These are phyloP conservation scores for Erysimum cheiranthoides DNA, from an alignment of 345 rosid genomes.

Conservation along the genomic window DNA sequence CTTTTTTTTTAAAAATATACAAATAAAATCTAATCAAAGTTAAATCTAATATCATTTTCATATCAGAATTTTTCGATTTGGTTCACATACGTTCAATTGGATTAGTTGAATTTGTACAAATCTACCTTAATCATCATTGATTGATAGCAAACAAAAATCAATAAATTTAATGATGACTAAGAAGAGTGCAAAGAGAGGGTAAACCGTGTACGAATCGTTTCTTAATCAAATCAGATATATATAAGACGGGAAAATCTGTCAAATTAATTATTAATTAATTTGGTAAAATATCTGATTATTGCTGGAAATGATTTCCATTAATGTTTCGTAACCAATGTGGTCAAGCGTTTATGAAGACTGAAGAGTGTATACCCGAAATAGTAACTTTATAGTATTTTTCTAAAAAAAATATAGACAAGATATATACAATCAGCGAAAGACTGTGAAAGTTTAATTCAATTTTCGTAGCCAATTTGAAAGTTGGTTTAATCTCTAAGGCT, in stretches of 20 bases:
- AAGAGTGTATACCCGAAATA: not conserved
- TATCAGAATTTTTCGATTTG: not conserved
- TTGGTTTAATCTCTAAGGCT: not conserved
- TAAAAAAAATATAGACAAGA: no score
- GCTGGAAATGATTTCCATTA: not conserved
- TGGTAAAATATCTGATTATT: slow-evolving; percentile 11
- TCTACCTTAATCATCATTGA: slow-evolving; percentile 5
- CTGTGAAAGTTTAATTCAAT: not conserved
- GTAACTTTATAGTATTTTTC: not conserved
- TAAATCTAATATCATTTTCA: not conserved
- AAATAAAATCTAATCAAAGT: not conserved
- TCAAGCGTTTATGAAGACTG: not conserved
- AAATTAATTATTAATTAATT: not conserved
- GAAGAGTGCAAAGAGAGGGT: not conserved
- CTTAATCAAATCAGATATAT: slow-evolving; percentile 6
- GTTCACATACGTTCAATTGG: not conserved
- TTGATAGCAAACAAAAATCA: slow-evolving; percentile 1
- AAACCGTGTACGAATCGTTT: not conserved
- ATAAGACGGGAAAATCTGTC: not conserved
- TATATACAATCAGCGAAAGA: not conserved
- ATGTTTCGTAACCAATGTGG: not conserved
- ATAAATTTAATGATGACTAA: slow-evolving; percentile 21
- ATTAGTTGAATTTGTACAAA: not conserved
- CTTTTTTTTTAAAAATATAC: not conserved
- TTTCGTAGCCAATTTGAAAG: not conserved